phyloP scores from a whole-genome alignment of 352 stramenopile genomes.

The Globisporangium polare region DNA sequence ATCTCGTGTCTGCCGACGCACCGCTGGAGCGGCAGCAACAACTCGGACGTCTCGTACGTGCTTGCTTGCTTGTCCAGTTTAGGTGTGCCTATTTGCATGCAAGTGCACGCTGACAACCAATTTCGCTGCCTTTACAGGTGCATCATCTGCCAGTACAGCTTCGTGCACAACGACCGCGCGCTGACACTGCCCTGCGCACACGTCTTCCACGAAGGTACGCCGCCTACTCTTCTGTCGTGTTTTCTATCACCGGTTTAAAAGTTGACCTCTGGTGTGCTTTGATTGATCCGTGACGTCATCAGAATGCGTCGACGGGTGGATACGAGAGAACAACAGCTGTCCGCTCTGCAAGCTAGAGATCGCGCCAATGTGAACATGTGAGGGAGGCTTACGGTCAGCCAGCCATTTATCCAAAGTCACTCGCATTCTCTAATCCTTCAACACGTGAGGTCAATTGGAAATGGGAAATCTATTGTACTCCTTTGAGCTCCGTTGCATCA shows the following conservation, averaged over 20 bases:
- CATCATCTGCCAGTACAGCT: constrained; percentile 73
- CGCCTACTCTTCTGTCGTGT: neutral
- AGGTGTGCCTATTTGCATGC: neutral
- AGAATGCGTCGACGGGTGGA: constrained; percentile 71
- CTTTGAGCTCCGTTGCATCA: neutral
- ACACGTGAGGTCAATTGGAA: neutral
- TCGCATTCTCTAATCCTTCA: neutral
- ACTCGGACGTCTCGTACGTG: constrained; percentile 58
- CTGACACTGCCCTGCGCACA: constrained; percentile 73
- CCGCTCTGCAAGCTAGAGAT: constrained; percentile 74
- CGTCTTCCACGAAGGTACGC: constrained; percentile 66
- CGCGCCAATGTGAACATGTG: constrained; percentile 27
- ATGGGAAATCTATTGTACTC: constrained; percentile 5
- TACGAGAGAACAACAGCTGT: constrained; percentile 78
- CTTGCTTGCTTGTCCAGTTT: neutral
- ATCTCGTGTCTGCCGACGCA: constrained; percentile 62
- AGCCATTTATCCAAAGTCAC: neutral
- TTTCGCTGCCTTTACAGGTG: constrained; percentile 28
- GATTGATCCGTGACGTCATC: neutral
- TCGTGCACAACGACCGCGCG: constrained; percentile 44
- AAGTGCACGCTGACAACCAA: constrained; percentile 1
- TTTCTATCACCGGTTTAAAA: neutral
- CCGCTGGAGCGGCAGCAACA: constrained; percentile 37
- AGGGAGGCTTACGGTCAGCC: neutral
- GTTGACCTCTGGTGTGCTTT: neutral